Base-by-base conservation (phyloP, 768 basidiomycete species). In the Amanita phalloides region DNA sequence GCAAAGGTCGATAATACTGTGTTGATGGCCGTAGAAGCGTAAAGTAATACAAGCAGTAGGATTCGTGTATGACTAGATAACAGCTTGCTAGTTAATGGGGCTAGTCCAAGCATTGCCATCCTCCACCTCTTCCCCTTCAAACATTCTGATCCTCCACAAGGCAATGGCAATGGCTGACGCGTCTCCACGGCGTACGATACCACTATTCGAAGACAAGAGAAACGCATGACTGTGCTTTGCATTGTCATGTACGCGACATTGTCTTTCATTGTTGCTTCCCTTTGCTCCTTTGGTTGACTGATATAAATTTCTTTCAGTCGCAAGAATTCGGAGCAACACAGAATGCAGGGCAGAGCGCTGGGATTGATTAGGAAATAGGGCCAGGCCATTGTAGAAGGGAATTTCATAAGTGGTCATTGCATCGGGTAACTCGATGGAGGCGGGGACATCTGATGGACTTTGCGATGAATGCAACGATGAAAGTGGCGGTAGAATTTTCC, bases 81-180 rank as follows among this genome's bases (percentile, higher is more conserved):
- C 42, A 42, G 28, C 43, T 42, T 28, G 26, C 25, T 51, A 47
- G 26, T 41, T 41, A 53, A 32, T 10, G 55, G 25, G 42, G 50
- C 45, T 51, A 50, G 53, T 53, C 52, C 47, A 53, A 39, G 48
- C 25, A 28, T 56, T 21, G 45, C 58, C 61, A 7, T 63, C 53
- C 36, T 73, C 71, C 76, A 77, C 81, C 0, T 71, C 73, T 6
- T 66, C 68, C 2, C 81, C 78, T 59, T 88, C 83, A 73, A 82
- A 92, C 78, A 90, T 81, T 53, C 82, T 71, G 39, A 90, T 53
- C 54, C 90, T 78, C 89, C 89, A 91, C 14, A 91, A 61, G 1
- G 90, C 86, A 39, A 84, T 75, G 0, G 82, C 84, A 10, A 85
- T 67, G 5, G 81, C 73, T 1, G 75, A 80, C 6, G 77, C 68